A percentile compares a stretch with the other conserved stretches of the same genome.
Evolutionary conservation across 805 yeast species (phyloP).

Genomic region (Komagataella ulmi): DNA sequence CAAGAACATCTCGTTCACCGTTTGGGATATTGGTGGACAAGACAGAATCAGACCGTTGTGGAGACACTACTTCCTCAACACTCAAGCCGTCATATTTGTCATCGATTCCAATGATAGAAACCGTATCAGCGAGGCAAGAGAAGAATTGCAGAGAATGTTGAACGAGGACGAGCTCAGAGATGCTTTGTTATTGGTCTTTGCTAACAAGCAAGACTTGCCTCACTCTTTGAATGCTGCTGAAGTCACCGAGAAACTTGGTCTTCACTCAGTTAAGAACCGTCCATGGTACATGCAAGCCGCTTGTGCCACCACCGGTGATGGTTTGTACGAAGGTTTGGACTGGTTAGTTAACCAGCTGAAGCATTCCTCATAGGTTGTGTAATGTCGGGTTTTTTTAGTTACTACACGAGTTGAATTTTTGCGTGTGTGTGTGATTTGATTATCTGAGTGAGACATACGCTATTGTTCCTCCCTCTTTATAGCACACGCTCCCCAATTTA

Average conservation of each 20-base stretch:
- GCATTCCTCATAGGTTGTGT: constrained; percentile 29
- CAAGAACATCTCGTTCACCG: constrained; percentile 92
- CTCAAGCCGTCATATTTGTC: constrained; percentile 96
- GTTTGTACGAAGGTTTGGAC: constrained; percentile 94
- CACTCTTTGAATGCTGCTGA: constrained; percentile 99
- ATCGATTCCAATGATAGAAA: constrained; percentile 97
- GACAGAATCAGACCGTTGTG: constrained; percentile 97
- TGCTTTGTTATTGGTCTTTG: constrained; percentile 88
- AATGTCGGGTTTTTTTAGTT: neutral
- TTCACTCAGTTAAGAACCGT: constrained; percentile 95
- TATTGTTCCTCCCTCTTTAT: neutral
- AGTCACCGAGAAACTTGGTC: constrained; percentile 92
- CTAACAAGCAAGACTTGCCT: constrained; percentile 98
- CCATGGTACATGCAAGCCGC: constrained; percentile 99
- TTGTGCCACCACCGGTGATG: constrained; percentile 98
- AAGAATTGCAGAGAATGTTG: constrained; percentile 95
- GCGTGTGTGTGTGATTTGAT: neutral
- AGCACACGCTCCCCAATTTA: neutral
- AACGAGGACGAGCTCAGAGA: constrained; percentile 97
- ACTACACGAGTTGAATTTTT: neutral
- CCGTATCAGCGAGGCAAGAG: constrained; percentile 96
- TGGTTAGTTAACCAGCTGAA: constrained; percentile 90
- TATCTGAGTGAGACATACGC: neutral
- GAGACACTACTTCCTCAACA: constrained; percentile 98
- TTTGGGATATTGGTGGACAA: constrained; percentile 99